Base-by-base conservation (phyloP, 495 filamentous ascomycete species). In the Talaromyces adpressus region DNA sequence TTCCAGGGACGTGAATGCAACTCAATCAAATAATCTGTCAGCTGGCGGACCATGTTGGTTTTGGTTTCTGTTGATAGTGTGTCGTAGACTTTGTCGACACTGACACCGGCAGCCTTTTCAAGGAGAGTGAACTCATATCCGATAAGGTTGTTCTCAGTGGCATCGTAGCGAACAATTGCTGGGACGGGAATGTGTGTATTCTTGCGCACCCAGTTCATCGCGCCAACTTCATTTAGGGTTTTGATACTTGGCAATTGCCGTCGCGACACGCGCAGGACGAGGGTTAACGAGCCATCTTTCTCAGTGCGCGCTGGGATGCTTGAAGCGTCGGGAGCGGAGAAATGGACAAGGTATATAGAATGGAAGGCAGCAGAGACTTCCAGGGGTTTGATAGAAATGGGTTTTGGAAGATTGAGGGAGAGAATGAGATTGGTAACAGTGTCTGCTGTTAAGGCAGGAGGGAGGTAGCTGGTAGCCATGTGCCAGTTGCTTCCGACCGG, bases 251-350 rank as follows among this genome's bases (percentile, higher is more conserved):
- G 74, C 2, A 73, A 32, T 23, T 76, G 73, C 7, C 63, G 57
- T 2, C 71, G 71, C 9, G 75, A 70, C 6, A 76, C 67, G 18
- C 75, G 69, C 9, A 78, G 73, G 18, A 77, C 64, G 2, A 77
- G 66, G 9, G 53, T 63, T 11, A 64, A 22, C 14, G 62, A 58
- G 56, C 63, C 64, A 54, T 39, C 34, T 18, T 27, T 27, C 30
- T 45, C 41, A 2, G 41, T 9, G 18, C 34, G 34, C 3, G n/a
- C 59, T 51, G 39, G 9, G 7, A 61, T 39, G 41, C 18, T 49
- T 16, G 18, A 14, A 9, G 59, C 34, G 20, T 23, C 59, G 8
- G 20, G 32, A 5, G 41, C 41, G 8, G 41, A 45, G 16, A 61
- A 45, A 29, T 56, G 18, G 4, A 56, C 30, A 9, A 56, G 22